A percentile compares a stretch with the other conserved stretches of the same genome.
phyloP scores from a whole-genome alignment of 805 yeast species.

The Starmerella khaoyaiensis region DNA sequence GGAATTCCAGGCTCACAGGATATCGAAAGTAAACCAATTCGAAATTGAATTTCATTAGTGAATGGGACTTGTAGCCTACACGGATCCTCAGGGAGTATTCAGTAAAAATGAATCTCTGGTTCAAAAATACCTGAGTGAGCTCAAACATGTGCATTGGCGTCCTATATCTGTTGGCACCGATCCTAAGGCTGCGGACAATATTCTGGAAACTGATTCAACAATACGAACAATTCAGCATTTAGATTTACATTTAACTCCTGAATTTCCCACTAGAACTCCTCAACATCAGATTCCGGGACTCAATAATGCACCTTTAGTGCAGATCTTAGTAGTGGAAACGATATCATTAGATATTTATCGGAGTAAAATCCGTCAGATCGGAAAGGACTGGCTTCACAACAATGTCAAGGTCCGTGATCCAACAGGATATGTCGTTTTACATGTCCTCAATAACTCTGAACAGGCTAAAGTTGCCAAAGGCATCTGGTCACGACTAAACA shows the following conservation, averaged over 20 bases:
- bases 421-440: slow-evolving; percentile 51
- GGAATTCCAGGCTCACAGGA: too few species aligned
- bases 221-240: slow-evolving; percentile 51
- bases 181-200: not conserved
- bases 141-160: slow-evolving; percentile 59
- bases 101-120: slow-evolving; percentile 36
- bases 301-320: slow-evolving; percentile 41
- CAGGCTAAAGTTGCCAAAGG: slow-evolving; percentile 12
- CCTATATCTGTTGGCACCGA: slow-evolving; percentile 29
- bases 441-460: slow-evolving; percentile 23
- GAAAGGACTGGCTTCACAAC: slow-evolving; percentile 62
- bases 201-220: too few species aligned
- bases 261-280: slow-evolving; percentile 33
- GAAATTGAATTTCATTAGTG: too few species aligned
- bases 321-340: slow-evolving; percentile 55
- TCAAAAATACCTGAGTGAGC: slow-evolving; percentile 34
- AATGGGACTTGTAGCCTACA: slow-evolving; percentile 39
- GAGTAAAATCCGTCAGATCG: slow-evolving; percentile 64
- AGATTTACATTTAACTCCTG: slow-evolving; percentile 43
- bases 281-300: slow-evolving; percentile 32
- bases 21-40: too few species aligned
- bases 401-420: slow-evolving; percentile 32
- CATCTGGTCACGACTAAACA: slow-evolving; percentile 19
- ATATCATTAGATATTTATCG: slow-evolving; percentile 63
- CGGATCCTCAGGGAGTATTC: slow-evolving; percentile 60